Evolutionary conservation across 768 basidiomycete species (phyloP), one percentile per base, ranked within the genome.

Genomic region (Filobasidium floriforme): DNA sequence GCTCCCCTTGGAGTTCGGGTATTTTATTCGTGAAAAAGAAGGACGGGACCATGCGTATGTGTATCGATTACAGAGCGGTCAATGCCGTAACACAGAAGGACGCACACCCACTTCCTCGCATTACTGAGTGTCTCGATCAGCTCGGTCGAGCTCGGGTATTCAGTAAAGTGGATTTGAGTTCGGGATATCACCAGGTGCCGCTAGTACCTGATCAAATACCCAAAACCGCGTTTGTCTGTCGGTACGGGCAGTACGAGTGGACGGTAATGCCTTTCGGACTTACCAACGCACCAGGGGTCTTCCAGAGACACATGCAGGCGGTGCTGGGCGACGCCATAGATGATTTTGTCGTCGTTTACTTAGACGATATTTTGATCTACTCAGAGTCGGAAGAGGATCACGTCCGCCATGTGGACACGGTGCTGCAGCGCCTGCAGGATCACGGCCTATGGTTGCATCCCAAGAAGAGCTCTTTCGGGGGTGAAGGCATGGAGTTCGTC

Each of bases 261-360:
- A 67, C 68, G 24, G 81, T 80, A 37, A 82, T 81, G 81, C 81
- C 76, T 60, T 82, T 74, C 54, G 79, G 74, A 15, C 70, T 76
- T 29, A 71, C 72, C 18, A 76, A 75, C 52, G 71, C 72, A 10
- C 74, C 72, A 7, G 76, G 82, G 0, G 68, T 77, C 1, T 83
- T 82, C 68, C 82, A 84, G 69, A 62, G 69, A 19, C 80, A 82
- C 64, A 82, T 84, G 65, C 76, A 82, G 29, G 79, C 80, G 62
- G 77, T 77, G 12, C 73, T 83, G 9, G 71, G 73, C 12, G 79
- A 82, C 41, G 65, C 78, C 9, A 66, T 84, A 40, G 81, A 80
- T 54, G 66, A 80, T 24, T 76, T 76, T 0, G 77, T 76, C 65
- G 75, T 83, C 29, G 79, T 83, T 51, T 84, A 83, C 70, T 57